phyloP scores from a whole-genome alignment of 352 stramenopile genomes.

The Phytophthora vignae region DNA sequence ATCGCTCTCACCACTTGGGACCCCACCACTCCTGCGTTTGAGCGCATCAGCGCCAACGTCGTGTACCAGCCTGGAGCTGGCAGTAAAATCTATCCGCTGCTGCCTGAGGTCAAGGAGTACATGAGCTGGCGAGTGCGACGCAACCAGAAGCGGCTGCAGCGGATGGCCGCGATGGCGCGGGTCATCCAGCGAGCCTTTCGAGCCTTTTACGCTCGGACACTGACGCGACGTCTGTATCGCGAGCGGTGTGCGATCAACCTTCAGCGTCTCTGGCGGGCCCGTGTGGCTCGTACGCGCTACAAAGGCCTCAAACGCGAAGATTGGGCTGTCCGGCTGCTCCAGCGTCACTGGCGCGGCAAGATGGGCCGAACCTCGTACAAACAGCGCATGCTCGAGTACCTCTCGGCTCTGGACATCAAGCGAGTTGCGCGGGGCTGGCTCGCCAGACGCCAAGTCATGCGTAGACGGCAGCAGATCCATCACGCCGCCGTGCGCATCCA shows the following conservation, averaged over 20 bases:
- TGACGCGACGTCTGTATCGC: slow-evolving; percentile 78
- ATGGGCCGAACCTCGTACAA: slow-evolving; percentile 84
- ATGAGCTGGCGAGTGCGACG: slow-evolving; percentile 96
- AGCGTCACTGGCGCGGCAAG: slow-evolving; percentile 93
- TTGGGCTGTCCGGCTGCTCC: slow-evolving; percentile 92
- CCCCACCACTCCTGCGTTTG: slow-evolving; percentile 84
- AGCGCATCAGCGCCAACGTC: slow-evolving; percentile 86
- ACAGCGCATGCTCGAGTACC: slow-evolving; percentile 74
- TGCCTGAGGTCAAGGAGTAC: slow-evolving; percentile 95
- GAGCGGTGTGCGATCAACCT: slow-evolving; percentile 84
- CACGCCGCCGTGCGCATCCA: slow-evolving; percentile 83
- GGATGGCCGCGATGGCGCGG: slow-evolving; percentile 82
- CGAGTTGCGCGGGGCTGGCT: slow-evolving; percentile 86
- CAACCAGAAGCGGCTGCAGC: slow-evolving; percentile 93
- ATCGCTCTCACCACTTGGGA: slow-evolving; percentile 63
- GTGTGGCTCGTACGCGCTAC: slow-evolving; percentile 76
- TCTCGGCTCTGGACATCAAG: slow-evolving; percentile 88
- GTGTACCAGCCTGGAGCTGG: slow-evolving; percentile 86
- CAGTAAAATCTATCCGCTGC: slow-evolving; percentile 88
- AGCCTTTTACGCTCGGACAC: slow-evolving; percentile 87
- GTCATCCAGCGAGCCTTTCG: slow-evolving; percentile 93
- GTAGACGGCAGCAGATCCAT: slow-evolving; percentile 60
- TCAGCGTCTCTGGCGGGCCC: slow-evolving; percentile 91
- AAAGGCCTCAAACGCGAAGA: slow-evolving; percentile 86
- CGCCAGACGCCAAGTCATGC: slow-evolving; percentile 60